Evolutionary conservation across 192 early-diverging fungal species (phyloP).

Genomic region (Backusella tarrabulga): DNA sequence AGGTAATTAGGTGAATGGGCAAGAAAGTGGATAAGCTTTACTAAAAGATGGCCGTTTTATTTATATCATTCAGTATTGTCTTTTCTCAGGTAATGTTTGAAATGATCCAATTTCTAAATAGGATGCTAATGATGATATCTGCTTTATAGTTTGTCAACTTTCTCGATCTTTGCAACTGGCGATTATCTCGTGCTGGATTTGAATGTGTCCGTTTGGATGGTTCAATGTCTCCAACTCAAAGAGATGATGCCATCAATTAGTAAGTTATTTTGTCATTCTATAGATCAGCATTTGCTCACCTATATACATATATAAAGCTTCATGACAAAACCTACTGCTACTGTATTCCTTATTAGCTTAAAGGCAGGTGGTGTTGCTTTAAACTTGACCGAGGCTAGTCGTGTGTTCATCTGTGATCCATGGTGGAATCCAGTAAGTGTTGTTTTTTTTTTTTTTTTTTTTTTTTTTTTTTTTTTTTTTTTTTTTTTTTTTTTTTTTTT

Average conservation of each 20-base stretch:
- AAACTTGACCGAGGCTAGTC: slow-evolving; percentile 88
- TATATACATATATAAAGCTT: slow-evolving; percentile 44
- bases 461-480: background rate
- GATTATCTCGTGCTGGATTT: slow-evolving; percentile 84
- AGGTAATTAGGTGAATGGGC: slow-evolving; percentile 26
- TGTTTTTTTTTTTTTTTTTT: slow-evolving; percentile 1
- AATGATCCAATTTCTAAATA: no score
- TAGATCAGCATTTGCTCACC: background rate
- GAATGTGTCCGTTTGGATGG: slow-evolving; percentile 85
- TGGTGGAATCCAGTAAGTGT: slow-evolving; percentile 63
- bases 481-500: background rate
- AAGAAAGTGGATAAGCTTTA: background rate
- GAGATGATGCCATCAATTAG: slow-evolving; percentile 66
- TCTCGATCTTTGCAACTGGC: slow-evolving; percentile 88
- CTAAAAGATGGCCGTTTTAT: background rate
- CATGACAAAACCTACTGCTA: slow-evolving; percentile 75
- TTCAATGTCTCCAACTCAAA: slow-evolving; percentile 78
- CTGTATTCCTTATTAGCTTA: slow-evolving; percentile 85
- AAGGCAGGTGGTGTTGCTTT: slow-evolving; percentile 93
- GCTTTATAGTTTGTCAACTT: slow-evolving; percentile 77
- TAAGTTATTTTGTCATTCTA: background rate
- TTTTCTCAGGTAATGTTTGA: slow-evolving; percentile 33
- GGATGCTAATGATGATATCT: no score
- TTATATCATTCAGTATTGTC: slow-evolving; percentile 25
- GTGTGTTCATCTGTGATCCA: slow-evolving; percentile 70